Evolutionary conservation across 1,284 basidiomycete species (phyloP).

Genomic region (Austroboletus niveus): DNA sequence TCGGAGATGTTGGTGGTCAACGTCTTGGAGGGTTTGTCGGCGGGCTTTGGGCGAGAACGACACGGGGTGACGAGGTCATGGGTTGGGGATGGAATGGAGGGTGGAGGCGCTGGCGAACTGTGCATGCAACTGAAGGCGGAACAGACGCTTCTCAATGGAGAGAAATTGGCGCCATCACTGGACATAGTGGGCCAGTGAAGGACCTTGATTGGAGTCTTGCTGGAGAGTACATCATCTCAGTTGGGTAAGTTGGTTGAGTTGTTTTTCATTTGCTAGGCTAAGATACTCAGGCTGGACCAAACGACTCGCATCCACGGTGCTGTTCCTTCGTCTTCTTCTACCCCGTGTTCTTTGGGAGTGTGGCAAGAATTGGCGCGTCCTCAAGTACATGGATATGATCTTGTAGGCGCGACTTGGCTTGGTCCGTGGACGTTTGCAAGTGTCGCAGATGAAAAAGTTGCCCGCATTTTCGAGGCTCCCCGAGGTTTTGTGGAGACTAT

Average conservation of each 20-base stretch:
- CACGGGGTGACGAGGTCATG: constrained; percentile 58
- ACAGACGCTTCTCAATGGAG: constrained; percentile 56
- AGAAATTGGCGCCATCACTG: constrained; percentile 75
- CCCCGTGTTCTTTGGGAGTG: constrained; percentile 14
- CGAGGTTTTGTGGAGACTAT: constrained; percentile 68
- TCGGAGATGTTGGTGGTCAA: constrained; percentile 89
- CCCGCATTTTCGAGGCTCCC: constrained; percentile 88
- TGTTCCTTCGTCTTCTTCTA: constrained; percentile 18
- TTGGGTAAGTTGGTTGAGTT: constrained; percentile 53
- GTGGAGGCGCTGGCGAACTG: constrained; percentile 79
- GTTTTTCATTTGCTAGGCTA: neutral
- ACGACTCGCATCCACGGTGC: constrained; percentile 84
- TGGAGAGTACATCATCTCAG: constrained; percentile 81
- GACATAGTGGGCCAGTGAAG: constrained; percentile 78
- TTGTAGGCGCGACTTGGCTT: constrained; percentile 80
- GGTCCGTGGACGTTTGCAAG: constrained; percentile 77
- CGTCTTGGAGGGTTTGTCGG: constrained; percentile 89
- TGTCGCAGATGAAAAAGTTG: constrained; percentile 91
- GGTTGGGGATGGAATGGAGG: constrained; percentile 93
- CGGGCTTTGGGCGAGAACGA: constrained; percentile 65
- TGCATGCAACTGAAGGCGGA: constrained; percentile 12
- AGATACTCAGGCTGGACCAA: constrained; percentile 68
- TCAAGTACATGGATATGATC: constrained; percentile 93
- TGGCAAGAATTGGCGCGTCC: constrained; percentile 92
- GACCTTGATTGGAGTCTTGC: constrained; percentile 82